Conservation (phyloP, 2,329 filamentous ascomycete genomes). For the Aspergillus sp. region DNA sequence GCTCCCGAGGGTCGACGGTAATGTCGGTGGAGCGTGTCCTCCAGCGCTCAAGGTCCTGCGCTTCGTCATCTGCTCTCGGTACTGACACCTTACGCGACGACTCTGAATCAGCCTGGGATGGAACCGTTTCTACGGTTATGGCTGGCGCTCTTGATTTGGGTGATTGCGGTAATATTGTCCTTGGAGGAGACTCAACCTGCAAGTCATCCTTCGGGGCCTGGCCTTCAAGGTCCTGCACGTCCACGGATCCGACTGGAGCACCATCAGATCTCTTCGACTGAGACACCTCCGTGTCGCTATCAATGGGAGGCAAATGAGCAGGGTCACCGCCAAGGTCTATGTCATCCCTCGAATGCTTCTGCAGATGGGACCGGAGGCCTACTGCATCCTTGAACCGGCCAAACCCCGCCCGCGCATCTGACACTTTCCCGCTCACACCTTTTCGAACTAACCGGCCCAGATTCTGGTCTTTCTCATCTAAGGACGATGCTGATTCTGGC, state of each 20-base stretch:
- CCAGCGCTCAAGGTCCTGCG: conserved; percentile 31
- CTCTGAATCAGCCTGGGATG: conserved; percentile 22
- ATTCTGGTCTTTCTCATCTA: conserved; percentile 47
- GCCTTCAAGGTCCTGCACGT: conserved; percentile 21
- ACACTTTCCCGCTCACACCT: conserved; percentile 75
- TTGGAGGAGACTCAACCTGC: conserved; percentile 10
- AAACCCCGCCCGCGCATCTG: conserved; percentile 78
- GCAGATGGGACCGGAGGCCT: conserved; percentile 53
- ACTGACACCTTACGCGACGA: conserved; percentile 19
- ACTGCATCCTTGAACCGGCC: conserved; percentile 85
- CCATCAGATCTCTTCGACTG: conserved; percentile 19
- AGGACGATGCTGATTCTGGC: conserved; percentile 27
- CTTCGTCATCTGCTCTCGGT: conserved; percentile 28
- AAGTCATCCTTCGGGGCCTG: conserved; percentile 19
- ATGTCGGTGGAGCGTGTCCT: conserved; percentile 34
- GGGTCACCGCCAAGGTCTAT: conserved; percentile 33
- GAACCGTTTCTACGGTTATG: conserved; percentile 36
- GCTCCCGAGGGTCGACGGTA: conserved; percentile 30
- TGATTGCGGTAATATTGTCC: conserved; percentile 16
- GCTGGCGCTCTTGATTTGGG: conserved; percentile 30
- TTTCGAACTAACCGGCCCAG: conserved; percentile 71
- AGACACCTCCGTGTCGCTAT: conserved; percentile 32
- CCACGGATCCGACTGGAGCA: conserved; percentile 20
- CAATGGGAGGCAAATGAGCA: conserved; percentile 29
- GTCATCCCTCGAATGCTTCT: conserved; percentile 41